Evolutionary conservation across 2,329 filamentous ascomycete genomes (phyloP), one percentile per base, ranked within the genome.

Genomic region (Cryphonectria naterciae): DNA sequence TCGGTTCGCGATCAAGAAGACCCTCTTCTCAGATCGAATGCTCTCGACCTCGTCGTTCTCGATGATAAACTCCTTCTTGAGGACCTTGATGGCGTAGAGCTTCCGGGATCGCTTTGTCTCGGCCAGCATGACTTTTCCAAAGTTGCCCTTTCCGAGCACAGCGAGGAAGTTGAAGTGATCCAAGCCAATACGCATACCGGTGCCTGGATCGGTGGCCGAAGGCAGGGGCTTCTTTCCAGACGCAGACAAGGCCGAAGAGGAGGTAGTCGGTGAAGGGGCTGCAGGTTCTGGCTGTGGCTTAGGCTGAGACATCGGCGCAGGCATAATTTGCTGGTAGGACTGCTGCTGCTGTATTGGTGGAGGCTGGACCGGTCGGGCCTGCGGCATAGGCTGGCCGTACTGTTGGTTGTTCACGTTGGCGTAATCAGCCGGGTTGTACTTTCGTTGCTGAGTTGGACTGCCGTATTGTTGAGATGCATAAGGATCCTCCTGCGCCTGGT

Each of bases 41-140:
- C 95, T 98, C 82, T 99, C 96, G 10, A 99, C 96, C 84, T 99
- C 96, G 79, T 99, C 96, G 75, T 99, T 97, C 80, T 99, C 97
- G 73, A 99, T 99, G 79, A 99, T 99, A 81, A 99, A 99, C 81
- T 99, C 96, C 84, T 99, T 99, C 88, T 99, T 99, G 76, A 99
- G 85, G 52, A 99, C 96, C 83, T 99, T 99, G 82, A 99, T 99
- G 70, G 96, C 96, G 80, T 98, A 99, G 10, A 99, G 86, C 80
- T 95, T 93, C 81, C 95, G 93, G 13, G 93, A 91, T 69, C 90
- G 91, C 86, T 99, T 99, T 1, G 96, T 97, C 83, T 99, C 97
- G 2, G 96, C 96, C 81, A 99, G 85, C 96, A 99, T 99, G 83
- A 99, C 96, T 83, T 99, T 99, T 81, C 96, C 96, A 79, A 99